A percentile compares a stretch with the other conserved stretches of the same genome.
Conservation (phyloP, 1,284 basidiomycete species). For the Butyriboletus appendiculatus region DNA sequence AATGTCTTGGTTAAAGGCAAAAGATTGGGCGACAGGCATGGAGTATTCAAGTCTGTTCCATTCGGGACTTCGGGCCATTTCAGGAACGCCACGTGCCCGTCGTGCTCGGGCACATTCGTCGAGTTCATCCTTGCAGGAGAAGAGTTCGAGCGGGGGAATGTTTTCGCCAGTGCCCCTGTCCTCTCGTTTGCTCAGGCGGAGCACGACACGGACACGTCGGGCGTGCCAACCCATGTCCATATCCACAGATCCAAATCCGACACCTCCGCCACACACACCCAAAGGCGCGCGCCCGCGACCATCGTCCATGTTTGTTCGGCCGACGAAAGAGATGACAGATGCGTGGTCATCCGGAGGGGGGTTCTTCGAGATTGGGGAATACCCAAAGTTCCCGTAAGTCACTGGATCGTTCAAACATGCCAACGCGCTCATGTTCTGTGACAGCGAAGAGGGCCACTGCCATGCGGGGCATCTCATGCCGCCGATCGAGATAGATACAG, state of each 20-base stretch:
- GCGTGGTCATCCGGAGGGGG: slow-evolving; percentile 4
- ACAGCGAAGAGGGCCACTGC: slow-evolving; percentile 7
- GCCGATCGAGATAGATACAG: slow-evolving; percentile 13
- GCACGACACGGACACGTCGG: neutral
- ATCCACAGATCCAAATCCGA: slow-evolving; percentile 5
- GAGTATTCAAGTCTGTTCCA: slow-evolving; percentile 34
- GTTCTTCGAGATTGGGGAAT: slow-evolving; percentile 1
- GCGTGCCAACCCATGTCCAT: slow-evolving; percentile 3
- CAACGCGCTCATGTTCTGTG: neutral
- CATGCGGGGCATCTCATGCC: neutral
- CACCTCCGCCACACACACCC: neutral
- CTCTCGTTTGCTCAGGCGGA: slow-evolving; percentile 6
- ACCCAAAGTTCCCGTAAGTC: slow-evolving; percentile 17
- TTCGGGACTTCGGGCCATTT: slow-evolving; percentile 32
- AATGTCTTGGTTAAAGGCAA: slow-evolving; percentile 36
- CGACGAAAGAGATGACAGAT: slow-evolving; percentile 9
- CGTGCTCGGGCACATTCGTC: slow-evolving; percentile 13
- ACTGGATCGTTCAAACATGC: neutral
- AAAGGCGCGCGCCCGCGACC: slow-evolving; percentile 10
- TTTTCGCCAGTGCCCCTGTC: slow-evolving; percentile 5
- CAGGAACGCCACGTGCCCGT: slow-evolving; percentile 10
- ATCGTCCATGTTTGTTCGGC: slow-evolving; percentile 18
- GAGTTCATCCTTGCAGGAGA: slow-evolving; percentile 7
- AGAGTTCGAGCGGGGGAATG: neutral
- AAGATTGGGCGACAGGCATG: slow-evolving; percentile 29